These are phyloP conservation scores for Sutorius australiensis DNA, from an alignment of 768 basidiomycete species.

Conservation along the genomic window DNA sequence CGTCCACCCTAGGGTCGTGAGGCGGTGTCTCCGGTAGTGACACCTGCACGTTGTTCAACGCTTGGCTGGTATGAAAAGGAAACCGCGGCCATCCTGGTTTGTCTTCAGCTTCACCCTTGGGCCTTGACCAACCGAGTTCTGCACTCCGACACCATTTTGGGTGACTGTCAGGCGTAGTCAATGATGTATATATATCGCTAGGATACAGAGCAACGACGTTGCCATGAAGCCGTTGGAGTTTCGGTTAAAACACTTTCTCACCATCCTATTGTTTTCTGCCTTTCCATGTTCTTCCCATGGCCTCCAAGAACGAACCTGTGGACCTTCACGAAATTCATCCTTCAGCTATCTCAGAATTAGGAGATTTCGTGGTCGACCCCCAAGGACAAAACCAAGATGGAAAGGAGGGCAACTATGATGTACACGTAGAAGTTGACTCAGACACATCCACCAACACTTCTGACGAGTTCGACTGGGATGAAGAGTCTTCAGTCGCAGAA, in stretches of 20 bases:
- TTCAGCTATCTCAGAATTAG: constrained; percentile 8
- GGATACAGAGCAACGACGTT: neutral
- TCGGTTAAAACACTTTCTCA: neutral
- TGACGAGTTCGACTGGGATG: constrained; percentile 76
- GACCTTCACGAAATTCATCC: constrained; percentile 1
- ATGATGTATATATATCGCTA: constrained; percentile 6
- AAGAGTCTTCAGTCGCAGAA: constrained; percentile 39
- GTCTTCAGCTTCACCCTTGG: neutral
- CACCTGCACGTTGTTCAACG: neutral
- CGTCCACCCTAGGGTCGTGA: constrained; percentile 7
- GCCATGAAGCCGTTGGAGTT: constrained; percentile 9
- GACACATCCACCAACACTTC: constrained; percentile 54
- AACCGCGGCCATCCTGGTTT: neutral
- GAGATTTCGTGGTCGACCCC: neutral
- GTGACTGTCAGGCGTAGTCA: too few relatives aligned
- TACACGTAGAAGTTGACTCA: constrained; percentile 18
- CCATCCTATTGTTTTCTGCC: neutral
- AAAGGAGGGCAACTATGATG: constrained; percentile 11
- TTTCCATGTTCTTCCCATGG: constrained; percentile 14
- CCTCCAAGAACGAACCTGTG: constrained; percentile 10
- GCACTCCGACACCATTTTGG: too few relatives aligned
- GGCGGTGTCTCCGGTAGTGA: constrained; percentile 12
- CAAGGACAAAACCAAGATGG: constrained; percentile 5
- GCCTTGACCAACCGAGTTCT: neutral
- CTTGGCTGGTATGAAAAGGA: neutral